Percentiles rank a stretch among this genome's conserved stretches.
phyloP scores from a whole-genome alignment of 768 basidiomycete genomes.

The Chalciporus chontae region DNA sequence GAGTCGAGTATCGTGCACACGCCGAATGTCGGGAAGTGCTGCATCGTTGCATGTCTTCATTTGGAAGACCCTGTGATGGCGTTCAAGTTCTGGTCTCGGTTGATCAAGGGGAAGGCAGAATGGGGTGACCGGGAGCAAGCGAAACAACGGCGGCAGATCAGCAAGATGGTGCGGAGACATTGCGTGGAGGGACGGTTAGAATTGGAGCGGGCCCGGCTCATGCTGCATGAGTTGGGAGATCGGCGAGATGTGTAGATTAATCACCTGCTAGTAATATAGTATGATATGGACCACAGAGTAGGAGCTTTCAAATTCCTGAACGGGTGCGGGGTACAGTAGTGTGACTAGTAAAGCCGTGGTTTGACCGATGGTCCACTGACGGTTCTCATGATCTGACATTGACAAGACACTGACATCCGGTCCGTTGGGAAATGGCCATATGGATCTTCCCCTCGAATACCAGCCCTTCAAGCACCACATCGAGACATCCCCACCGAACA shows the following conservation, averaged over 20 bases:
- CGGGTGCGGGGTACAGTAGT: not conserved
- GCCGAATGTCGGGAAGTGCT: conserved; percentile 47
- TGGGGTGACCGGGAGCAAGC: conserved; percentile 49
- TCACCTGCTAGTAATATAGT: conserved; percentile 11
- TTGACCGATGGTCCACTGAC: not conserved
- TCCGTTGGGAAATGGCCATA: not conserved
- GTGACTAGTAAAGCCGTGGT: not conserved
- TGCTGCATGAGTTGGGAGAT: conserved; percentile 20
- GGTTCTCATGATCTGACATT: not conserved
- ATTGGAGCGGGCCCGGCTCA: conserved; percentile 10
- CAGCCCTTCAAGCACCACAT: not conserved
- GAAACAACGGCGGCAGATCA: conserved; percentile 41
- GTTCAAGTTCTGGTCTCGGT: conserved; percentile 54
- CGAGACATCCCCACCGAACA: not conserved
- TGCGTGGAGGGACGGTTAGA: conserved; percentile 26
- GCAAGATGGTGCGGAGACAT: conserved; percentile 30
- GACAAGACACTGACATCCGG: too few relatives aligned
- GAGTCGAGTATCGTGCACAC: conserved; percentile 37
- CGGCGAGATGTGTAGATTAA: conserved; percentile 10
- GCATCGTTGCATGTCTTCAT: conserved; percentile 48
- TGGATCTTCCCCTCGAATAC: not conserved
- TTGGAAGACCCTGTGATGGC: conserved; percentile 50
- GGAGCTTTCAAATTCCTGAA: not conserved
- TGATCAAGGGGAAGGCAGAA: conserved; percentile 43
- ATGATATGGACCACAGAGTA: conserved; percentile 7